Evolutionary conservation across 495 filamentous ascomycete genomes (phyloP).

Genomic region (Podospora bellae-mahoneyi): DNA sequence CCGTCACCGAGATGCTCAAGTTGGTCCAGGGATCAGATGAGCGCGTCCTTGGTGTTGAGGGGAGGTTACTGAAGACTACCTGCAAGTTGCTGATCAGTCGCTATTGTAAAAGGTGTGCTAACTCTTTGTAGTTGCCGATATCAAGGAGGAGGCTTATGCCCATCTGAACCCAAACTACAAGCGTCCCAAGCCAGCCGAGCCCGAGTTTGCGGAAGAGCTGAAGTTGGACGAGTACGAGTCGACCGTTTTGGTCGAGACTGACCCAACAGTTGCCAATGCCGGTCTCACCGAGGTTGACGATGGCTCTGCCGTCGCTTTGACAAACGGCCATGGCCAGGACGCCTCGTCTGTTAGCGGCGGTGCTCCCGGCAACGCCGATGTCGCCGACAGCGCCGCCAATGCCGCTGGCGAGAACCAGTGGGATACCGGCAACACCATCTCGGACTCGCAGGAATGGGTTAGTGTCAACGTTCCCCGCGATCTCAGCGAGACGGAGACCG

Average conservation of each 20-base stretch:
- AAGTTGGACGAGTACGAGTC: constrained; percentile 28
- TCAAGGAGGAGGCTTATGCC: constrained; percentile 59
- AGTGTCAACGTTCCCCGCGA: constrained; percentile 62
- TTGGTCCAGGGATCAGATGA: constrained; percentile 80
- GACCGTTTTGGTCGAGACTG: constrained; percentile 53
- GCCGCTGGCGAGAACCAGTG: constrained; percentile 64
- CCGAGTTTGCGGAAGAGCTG: constrained; percentile 34
- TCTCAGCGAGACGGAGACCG: constrained; percentile 70
- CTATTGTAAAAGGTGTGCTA: constrained; percentile 14
- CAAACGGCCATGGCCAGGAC: constrained; percentile 51
- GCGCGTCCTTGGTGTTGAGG: constrained; percentile 60
- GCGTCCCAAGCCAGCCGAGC: constrained; percentile 30
- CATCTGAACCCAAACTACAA: constrained; percentile 39
- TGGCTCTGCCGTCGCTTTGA: constrained; percentile 39
- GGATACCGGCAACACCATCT: constrained; percentile 53
- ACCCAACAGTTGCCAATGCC: constrained; percentile 75
- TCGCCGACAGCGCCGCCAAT: constrained; percentile 62
- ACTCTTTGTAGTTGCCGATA: constrained; percentile 56
- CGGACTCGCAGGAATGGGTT: constrained; percentile 69
- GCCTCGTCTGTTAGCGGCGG: constrained; percentile 38
- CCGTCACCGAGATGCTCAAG: constrained; percentile 78
- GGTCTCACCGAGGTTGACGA: constrained; percentile 65
- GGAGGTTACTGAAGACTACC: constrained; percentile 63
- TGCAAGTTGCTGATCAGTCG: constrained; percentile 54
- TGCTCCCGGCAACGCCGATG: constrained; percentile 51